Evolutionary conservation across 176 grass and related monocot species (phyloP).

Genomic region (Areca catechu): DNA sequence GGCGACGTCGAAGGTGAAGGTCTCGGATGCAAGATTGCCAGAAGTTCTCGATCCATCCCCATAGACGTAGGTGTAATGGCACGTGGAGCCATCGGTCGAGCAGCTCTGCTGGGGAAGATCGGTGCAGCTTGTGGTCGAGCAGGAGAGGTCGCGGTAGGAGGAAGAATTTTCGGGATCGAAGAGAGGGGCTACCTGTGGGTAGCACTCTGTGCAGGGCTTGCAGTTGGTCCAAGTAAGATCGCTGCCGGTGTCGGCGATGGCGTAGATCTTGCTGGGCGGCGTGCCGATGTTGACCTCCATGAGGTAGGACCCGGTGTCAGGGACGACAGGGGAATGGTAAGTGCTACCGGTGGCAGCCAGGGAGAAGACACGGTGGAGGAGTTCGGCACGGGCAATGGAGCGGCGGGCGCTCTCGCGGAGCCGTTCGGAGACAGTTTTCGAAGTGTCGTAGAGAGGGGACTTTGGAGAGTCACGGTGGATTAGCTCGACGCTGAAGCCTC

Average conservation of each 20-base stretch:
- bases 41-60: too few relatives aligned
- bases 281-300: constrained; percentile 16
- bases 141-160: not conserved
- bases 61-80: too few relatives aligned
- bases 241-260: not conserved
- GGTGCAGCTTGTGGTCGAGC: too few relatives aligned
- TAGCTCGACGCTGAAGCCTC: too few relatives aligned
- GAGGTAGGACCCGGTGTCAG: too few relatives aligned
- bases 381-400: not conserved
- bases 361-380: constrained; percentile 2
- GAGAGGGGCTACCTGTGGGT: constrained; percentile 5
- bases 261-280: constrained; percentile 5
- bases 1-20: constrained; percentile 3
- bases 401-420: not conserved
- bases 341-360: not conserved
- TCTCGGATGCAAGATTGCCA: too few relatives aligned
- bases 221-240: not conserved
- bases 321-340: too few relatives aligned
- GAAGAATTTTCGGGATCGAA: constrained; percentile 14
- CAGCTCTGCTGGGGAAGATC: too few relatives aligned
- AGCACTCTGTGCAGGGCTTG: constrained; percentile 10
- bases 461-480: not conserved
- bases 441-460: constrained; percentile 9
- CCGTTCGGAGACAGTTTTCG: not conserved
- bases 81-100: too few relatives aligned